Base-by-base conservation (phyloP, 495 filamentous ascomycete genomes). In the Trichocladium uniseriatum region DNA sequence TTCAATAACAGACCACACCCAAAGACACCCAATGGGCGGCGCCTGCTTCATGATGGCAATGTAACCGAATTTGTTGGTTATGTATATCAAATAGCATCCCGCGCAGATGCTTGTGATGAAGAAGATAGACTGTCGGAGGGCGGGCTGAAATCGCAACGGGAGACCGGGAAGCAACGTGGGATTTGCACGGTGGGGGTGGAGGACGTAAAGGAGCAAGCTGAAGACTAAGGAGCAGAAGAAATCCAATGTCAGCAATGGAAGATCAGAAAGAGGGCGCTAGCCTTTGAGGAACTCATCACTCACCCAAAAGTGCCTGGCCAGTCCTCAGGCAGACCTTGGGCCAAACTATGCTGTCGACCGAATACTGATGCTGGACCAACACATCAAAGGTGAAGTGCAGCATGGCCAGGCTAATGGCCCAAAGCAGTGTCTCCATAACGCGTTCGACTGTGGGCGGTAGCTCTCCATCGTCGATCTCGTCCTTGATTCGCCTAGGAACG, bases 1-100 rank as follows among this genome's bases (percentile, higher is more conserved):
- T 67, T 98, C 92, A 40, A 95, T 70, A 29, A 95, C 81, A 15
- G 83, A 82, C 92, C 91, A 98, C 13, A 98, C 79, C 91, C 91
- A 95, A 16, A 96, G 63, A 14, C 86, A 89, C 1, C 89, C 94
- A n/a, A 94, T 62, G 18, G 88, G 80, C 18, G 92, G 92, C 0
- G 89, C 86, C 47, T 78, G 81, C 70, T 94, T 94, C 92, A 98
- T 91, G 3, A 95, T 81, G 10, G 81, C 86, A 60, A 88, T 82
- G 57, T 95, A 95, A 0, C 81, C 79, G 45, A 80, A 75, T 24
- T 67, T 73, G 59, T 95, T 98, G 5, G 84, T 87, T 16, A 88
- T 80, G 48, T 83, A 69, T 32, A 97, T 82, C 32, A 95, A 71
- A 64, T 87, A 88, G 63, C 76, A 83, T 6, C 92, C 92, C 0